Conservation (phyloP, 345 rosid species). For the Diplotaxis tenuifolia region DNA sequence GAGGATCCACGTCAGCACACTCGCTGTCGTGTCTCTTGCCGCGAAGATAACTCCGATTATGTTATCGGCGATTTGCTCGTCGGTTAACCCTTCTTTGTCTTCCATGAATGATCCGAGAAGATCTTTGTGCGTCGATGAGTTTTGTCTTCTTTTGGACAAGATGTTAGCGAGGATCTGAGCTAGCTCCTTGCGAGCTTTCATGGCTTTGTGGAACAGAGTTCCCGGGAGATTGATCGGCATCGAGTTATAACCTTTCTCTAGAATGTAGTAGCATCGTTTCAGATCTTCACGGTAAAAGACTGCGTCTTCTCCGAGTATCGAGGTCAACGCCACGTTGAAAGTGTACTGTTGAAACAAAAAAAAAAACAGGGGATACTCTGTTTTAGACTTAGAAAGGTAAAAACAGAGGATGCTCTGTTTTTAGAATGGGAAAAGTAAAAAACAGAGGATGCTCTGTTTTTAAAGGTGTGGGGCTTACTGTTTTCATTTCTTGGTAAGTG, state of each 20-base stretch:
- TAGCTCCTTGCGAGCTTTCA: slow-evolving; percentile 85
- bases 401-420: background rate
- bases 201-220: slow-evolving; percentile 70
- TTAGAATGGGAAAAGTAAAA: background rate
- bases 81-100: slow-evolving; percentile 60
- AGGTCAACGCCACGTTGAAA: slow-evolving; percentile 73
- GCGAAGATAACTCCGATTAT: slow-evolving; percentile 88
- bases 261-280: slow-evolving; percentile 60
- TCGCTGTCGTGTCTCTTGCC: slow-evolving; percentile 88
- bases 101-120: slow-evolving; percentile 76
- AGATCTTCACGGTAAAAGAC: slow-evolving; percentile 57
- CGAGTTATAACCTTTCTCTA: slow-evolving; percentile 84
- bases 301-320: slow-evolving; percentile 71
- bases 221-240: slow-evolving; percentile 81
- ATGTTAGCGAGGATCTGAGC: slow-evolving; percentile 63
- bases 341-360: slow-evolving; percentile 53
- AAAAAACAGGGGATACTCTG: background rate
- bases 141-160: slow-evolving; percentile 55
- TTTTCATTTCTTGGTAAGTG: slow-evolving; percentile 87
- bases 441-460: slow-evolving; percentile 16
- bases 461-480: slow-evolving; percentile 36
- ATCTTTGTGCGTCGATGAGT: slow-evolving; percentile 46
- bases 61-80: slow-evolving; percentile 85
- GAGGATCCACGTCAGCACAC: slow-evolving; percentile 82
- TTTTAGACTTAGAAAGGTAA: background rate